Percentiles rank a stretch among this genome's conserved stretches.
Evolutionary conservation across 257 asterid species (phyloP).

Genomic region (Osmanthus fragrans): DNA sequence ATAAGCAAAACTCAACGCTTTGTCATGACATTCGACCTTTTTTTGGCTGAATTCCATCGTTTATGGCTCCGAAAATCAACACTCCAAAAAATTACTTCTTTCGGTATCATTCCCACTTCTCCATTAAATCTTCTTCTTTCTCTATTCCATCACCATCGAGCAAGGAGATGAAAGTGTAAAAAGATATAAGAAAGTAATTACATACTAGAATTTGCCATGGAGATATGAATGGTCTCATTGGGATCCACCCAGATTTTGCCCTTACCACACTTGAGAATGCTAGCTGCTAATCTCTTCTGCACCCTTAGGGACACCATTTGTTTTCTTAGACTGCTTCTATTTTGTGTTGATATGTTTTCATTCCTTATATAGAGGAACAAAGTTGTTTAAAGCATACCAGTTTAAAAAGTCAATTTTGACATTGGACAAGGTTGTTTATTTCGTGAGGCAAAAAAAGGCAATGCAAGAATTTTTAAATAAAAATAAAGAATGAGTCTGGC

Average conservation of each 20-base stretch:
- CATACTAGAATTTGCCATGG: constrained; percentile 37
- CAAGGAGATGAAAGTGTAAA: too few species aligned
- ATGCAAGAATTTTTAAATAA: too few species aligned
- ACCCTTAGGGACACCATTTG: constrained; percentile 30
- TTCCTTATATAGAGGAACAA: not conserved
- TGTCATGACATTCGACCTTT: too few species aligned
- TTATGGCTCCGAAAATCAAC: too few species aligned
- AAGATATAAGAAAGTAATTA: not conserved
- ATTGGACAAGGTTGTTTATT: not conserved
- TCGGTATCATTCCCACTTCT: too few species aligned
- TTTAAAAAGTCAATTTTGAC: not conserved
- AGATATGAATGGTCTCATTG: constrained; percentile 26
- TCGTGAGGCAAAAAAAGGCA: not conserved
- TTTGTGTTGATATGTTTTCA: not conserved
- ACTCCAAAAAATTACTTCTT: too few species aligned
- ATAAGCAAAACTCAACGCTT: too few species aligned
- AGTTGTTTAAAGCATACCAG: not conserved
- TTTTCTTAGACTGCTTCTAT: not conserved
- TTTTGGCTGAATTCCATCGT: too few species aligned
- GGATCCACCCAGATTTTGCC: constrained; percentile 42
- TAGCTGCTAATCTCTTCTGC: constrained; percentile 31
- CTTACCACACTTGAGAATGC: constrained; percentile 29
- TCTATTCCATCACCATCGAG: too few species aligned
- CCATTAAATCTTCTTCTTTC: too few species aligned
- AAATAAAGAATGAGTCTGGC: too few species aligned